Evolutionary conservation across 495 filamentous ascomycete species (phyloP).

Genomic region (Lasiosphaeria ovina): DNA sequence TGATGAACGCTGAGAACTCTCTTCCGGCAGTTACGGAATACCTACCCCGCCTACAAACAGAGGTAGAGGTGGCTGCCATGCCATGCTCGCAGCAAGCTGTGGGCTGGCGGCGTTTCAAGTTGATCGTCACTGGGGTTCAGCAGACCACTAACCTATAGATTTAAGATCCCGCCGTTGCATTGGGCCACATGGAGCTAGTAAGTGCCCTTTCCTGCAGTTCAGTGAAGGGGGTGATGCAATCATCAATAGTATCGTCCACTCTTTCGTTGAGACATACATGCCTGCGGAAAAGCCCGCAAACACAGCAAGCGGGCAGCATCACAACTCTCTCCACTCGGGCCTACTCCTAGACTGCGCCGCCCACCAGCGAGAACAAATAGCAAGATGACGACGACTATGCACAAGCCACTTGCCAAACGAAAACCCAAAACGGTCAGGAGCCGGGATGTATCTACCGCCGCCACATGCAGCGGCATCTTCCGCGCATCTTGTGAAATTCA

Average conservation of each 20-base stretch:
- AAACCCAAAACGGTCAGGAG: neutral
- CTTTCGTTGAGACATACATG: neutral
- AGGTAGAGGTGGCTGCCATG: neutral
- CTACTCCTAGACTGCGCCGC: neutral
- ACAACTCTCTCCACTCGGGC: neutral
- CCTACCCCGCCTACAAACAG: no score
- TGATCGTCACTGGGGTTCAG: neutral
- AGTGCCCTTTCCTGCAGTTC: neutral
- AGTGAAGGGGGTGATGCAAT: neutral
- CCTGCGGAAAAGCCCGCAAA: neutral
- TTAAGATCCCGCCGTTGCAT: constrained; percentile 9
- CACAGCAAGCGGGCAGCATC: no score
- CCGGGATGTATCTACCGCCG: no score
- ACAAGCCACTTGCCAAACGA: neutral
- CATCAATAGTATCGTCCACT: no score
- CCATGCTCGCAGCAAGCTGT: neutral
- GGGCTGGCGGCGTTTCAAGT: neutral
- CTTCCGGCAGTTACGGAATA: no score
- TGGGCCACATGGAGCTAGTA: neutral
- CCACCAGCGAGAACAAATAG: neutral
- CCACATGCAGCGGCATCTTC: no score
- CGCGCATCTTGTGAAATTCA: no score
- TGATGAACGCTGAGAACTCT: no score
- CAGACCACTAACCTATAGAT: neutral
- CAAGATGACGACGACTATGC: neutral